Evolutionary conservation across 805 yeast species (phyloP), one percentile per base, ranked within the genome.

Genomic region (Saccharomycopsis olivae): DNA sequence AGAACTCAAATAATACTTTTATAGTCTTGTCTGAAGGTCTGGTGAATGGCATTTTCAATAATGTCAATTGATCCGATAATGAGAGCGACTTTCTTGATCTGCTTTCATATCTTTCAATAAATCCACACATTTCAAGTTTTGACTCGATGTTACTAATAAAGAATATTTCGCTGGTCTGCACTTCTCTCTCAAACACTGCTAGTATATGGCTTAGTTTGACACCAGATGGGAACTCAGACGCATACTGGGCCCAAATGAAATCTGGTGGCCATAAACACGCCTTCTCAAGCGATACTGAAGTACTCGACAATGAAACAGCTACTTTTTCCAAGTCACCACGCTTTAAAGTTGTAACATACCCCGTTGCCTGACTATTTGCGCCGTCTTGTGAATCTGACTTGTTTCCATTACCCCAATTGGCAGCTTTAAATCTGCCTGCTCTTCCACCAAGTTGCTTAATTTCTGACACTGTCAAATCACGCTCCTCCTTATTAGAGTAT

Each of bases 371-470:
- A n/a, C n/a, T n/a, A n/a, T n/a, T n/a, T n/a, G n/a, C n/a, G n/a
- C n/a, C n/a, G n/a, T n/a, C n/a, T n/a, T n/a, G n/a, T n/a, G n/a
- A 8, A 32, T 25, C 3, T 37, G n/a, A n/a, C n/a, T n/a, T n/a
- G n/a, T n/a, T n/a, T n/a, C n/a, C n/a, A n/a, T n/a, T n/a, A n/a
- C n/a, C n/a, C n/a, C 19, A n/a, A 11, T 23, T 32, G 8, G 59
- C 61, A 3, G 61, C 62, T 42, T 65, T 70, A 51, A 63, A 92
- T 46, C 98, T 62, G 1, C 98, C 98, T 0, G 98, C 98, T 47
- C 98, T 67, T 1, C 98, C 98, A 3, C 92, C 96, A 46, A 92
- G 89, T 56, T 92, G 98, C 56, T 87, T 88, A 21, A 80, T 69
- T 41, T 78, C 76, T 0, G 95, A 80, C 3, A 69, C 59, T 0